phyloP scores from a whole-genome alignment of 2,329 filamentous ascomycete species.

The Rachicladosporium sp. region DNA sequence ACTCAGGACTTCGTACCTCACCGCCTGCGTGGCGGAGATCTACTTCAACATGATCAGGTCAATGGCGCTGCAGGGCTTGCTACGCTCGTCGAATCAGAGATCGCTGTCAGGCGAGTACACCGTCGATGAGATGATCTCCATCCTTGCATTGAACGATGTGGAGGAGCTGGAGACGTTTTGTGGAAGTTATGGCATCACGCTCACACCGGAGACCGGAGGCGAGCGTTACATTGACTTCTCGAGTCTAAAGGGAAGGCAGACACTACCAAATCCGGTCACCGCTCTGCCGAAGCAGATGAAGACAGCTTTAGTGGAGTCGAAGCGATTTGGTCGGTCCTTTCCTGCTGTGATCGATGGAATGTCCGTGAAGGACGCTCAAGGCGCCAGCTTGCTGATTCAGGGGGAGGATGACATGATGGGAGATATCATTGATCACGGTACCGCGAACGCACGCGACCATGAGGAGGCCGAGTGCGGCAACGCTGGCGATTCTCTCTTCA shows the following conservation, averaged over 20 bases:
- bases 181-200: no score
- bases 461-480: conserved; percentile 21
- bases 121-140: conserved; percentile 36
- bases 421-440: conserved; percentile 8
- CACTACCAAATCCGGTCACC: conserved; percentile 18
- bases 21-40: conserved; percentile 52
- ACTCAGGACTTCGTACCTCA: conserved; percentile 44
- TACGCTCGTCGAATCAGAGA: conserved; percentile 20
- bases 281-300: conserved; percentile 31
- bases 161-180: conserved; percentile 39
- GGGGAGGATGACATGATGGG: conserved; percentile 22
- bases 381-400: conserved; percentile 37
- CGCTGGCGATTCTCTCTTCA: conserved; percentile 27
- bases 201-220: no score
- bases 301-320: conserved; percentile 40
- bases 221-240: conserved; percentile 10
- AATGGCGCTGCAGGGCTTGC: conserved; percentile 41
- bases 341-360: conserved; percentile 46
- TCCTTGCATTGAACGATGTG: conserved; percentile 44
- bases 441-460: not conserved
- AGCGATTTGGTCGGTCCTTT: conserved; percentile 43
- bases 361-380: conserved; percentile 38
- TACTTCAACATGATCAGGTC: conserved; percentile 49
- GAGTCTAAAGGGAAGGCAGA: conserved; percentile 11
- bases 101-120: conserved; percentile 44